Evolutionary conservation across 441 rosid genomes (phyloP).

Genomic region (Isatis lusitanica): DNA sequence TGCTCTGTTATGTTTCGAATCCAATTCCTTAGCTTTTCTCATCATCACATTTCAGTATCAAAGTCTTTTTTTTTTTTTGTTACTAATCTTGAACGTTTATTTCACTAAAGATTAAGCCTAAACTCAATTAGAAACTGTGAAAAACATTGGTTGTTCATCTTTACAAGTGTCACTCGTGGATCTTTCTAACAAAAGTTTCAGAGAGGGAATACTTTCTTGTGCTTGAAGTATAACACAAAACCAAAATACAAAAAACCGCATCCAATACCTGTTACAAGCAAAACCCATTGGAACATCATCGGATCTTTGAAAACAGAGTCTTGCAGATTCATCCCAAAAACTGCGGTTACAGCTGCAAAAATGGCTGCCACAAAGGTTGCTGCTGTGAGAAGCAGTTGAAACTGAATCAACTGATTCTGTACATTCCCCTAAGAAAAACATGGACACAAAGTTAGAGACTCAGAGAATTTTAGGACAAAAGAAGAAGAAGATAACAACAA

Average conservation of each 20-base stretch:
- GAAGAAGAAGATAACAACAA: neutral
- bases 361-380: conserved; percentile 89
- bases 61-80: neutral
- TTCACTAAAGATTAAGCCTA: neutral
- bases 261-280: conserved; percentile 58
- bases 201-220: conserved; percentile 80
- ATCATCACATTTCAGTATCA: neutral
- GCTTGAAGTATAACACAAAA: conserved; percentile 75
- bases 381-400: conserved; percentile 89
- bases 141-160: neutral
- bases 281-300: conserved; percentile 68
- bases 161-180: neutral
- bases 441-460: neutral
- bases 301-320: conserved; percentile 68
- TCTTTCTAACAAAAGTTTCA: conserved; percentile 24
- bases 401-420: conserved; percentile 93
- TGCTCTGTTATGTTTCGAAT: neutral
- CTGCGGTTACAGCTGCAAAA: conserved; percentile 79
- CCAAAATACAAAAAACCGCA: conserved; percentile 56
- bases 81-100: neutral
- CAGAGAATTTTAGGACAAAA: neutral
- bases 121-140: neutral
- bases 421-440: conserved; percentile 66
- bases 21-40: neutral
- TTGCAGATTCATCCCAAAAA: conserved; percentile 87